Percentiles rank a stretch among this genome's conserved stretches.
Evolutionary conservation across 1,284 basidiomycete species (phyloP).

Genomic region (Trichosporon sp.): DNA sequence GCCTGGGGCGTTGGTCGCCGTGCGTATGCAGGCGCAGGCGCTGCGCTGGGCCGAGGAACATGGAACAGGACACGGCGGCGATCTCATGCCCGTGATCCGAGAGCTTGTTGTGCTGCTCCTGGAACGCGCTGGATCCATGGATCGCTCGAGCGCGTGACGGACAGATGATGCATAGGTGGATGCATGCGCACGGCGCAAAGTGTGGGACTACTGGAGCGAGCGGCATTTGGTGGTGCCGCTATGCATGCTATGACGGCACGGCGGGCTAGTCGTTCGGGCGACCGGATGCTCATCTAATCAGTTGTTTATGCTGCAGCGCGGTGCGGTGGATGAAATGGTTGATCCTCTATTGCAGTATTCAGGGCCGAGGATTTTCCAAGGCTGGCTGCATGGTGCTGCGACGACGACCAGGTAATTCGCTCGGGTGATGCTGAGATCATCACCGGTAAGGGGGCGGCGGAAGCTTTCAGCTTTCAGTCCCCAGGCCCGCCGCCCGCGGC

Average conservation of each 20-base stretch:
- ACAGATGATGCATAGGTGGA: too few species aligned
- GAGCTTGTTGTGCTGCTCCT: too few species aligned
- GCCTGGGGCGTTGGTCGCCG: neutral
- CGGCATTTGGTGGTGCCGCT: neutral
- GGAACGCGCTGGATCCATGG: too few species aligned
- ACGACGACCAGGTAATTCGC: neutral
- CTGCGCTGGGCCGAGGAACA: neutral
- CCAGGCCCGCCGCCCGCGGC: too few species aligned
- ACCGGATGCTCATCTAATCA: neutral
- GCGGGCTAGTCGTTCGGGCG: neutral
- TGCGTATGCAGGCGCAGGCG: neutral
- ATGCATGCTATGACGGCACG: neutral
- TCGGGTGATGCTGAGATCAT: neutral
- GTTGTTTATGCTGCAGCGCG: neutral
- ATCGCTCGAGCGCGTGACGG: too few species aligned
- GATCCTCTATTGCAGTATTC: neutral
- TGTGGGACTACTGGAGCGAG: too few species aligned
- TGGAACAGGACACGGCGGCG: too few species aligned
- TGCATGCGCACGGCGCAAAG: too few species aligned
- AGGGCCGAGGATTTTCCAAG: neutral
- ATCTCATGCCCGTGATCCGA: neutral
- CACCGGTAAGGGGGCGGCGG: neutral
- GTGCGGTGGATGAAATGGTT: neutral
- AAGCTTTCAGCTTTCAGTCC: neutral
- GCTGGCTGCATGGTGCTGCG: neutral